Conservation (phyloP, 108 stramenopile genomes). For the Cyclotella sp. region DNA sequence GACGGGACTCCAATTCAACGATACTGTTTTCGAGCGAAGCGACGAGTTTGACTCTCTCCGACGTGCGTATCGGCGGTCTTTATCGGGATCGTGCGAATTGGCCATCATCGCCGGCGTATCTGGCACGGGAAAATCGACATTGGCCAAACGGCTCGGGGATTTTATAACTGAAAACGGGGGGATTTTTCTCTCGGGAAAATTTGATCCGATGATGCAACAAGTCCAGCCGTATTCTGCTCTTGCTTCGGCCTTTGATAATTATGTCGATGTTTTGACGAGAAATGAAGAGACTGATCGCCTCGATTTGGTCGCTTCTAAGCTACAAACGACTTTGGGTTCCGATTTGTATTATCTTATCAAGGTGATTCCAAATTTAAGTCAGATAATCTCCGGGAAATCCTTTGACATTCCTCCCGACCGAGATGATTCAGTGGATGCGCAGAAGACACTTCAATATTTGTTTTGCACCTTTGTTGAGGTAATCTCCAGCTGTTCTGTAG, state of each 20-base stretch:
- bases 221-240: conserved; percentile 18
- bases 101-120: no score
- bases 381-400: not conserved
- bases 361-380: conserved; percentile 15
- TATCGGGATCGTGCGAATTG: no score
- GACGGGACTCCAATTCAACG: no score
- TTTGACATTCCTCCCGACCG: not conserved
- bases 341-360: conserved; percentile 3
- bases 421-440: conserved; percentile 18
- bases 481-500: conserved; percentile 12
- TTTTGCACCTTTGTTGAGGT: conserved; percentile 18
- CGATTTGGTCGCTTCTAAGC: not conserved
- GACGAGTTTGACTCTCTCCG: no score
- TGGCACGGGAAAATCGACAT: not conserved
- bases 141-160: not conserved
- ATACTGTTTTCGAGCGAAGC: no score
- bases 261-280: not conserved
- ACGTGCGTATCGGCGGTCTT: no score
- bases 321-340: conserved; percentile 10
- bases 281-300: not conserved
- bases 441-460: conserved; percentile 22
- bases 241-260: conserved; percentile 17
- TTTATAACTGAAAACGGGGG: conserved; percentile 11
- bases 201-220: conserved; percentile 8
- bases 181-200: conserved; percentile 31